A percentile compares a stretch with the other conserved stretches of the same genome.
These are phyloP conservation scores for Hypomontagnella submonticulosa DNA, from an alignment of 495 filamentous ascomycete genomes.

Conservation along the genomic window DNA sequence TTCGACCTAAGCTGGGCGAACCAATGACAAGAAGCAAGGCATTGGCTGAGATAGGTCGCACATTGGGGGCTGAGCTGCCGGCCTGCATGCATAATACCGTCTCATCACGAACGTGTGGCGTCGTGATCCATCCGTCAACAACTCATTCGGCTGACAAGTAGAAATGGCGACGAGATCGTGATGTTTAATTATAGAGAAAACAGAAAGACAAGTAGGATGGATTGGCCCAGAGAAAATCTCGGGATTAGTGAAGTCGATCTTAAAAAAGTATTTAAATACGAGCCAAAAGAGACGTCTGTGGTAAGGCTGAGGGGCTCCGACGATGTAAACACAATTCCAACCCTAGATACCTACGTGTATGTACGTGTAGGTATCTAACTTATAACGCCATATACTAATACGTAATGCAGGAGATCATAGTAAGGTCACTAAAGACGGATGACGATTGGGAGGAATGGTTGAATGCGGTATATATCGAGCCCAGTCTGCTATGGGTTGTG, in stretches of 20 bases:
- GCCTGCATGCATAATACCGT: too few species aligned
- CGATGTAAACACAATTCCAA: background rate
- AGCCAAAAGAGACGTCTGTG: conserved; percentile 13
- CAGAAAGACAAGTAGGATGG: conserved; percentile 7
- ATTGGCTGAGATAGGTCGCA: too few species aligned
- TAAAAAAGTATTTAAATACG: conserved; percentile 19
- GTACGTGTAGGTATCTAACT: too few species aligned
- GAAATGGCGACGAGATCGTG: background rate
- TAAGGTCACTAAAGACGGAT: conserved; percentile 1
- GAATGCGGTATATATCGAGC: too few species aligned
- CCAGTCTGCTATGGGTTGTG: too few species aligned
- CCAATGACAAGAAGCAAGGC: too few species aligned
- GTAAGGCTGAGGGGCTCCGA: background rate
- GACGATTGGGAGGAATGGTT: conserved; percentile 15
- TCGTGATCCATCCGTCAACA: too few species aligned
- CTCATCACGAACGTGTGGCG: too few species aligned
- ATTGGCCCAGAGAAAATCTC: conserved; percentile 16
- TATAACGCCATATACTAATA: conserved; percentile 3
- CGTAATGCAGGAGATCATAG: background rate
- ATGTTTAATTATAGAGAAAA: too few species aligned
- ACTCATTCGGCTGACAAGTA: background rate
- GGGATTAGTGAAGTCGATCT: conserved; percentile 20
- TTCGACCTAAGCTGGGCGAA: too few species aligned
- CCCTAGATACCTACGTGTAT: too few species aligned
- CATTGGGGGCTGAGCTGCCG: too few species aligned